Base-by-base conservation (phyloP, 805 yeast genomes). In the Saccharomyces paradoxus region DNA sequence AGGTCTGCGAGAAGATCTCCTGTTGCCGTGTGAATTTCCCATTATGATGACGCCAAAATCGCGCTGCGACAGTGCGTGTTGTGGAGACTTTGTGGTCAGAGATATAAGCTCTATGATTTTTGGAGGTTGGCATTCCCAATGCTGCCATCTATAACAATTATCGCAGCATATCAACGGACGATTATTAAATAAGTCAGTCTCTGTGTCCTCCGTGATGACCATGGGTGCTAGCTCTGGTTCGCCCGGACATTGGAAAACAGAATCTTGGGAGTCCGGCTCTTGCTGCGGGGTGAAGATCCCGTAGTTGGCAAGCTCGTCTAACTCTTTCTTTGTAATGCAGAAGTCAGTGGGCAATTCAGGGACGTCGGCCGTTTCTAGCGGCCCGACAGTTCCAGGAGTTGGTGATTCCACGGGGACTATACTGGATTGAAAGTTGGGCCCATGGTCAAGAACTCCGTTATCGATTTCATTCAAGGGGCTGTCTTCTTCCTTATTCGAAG, bases 131-230 rank as follows among this genome's bases (percentile, higher is more conserved):
- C 67, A 65, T 32, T 66, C 66, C 69, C 69, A 66, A 55, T 65
- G 70, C 50, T 66, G 67, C 74, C 74, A 70, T 51, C 59, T 61
- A 27, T 60, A 58, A 54, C 73, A 69, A 27, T 51, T 29, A 32
- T 68, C 71, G 60, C 74, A 70, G 55, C 71, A 66, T 5, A 70
- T 53, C 17, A 70, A 57, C 8, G 65, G 63, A 27, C 55, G 55
- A 22, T 55, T 54, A 21, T 61, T 56, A 4, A 61, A 55, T n/a
- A 57, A 30, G 4, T 57, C 53, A 8, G 54, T 28, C 37, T 53
- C 50, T 9, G 51, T 46, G n/a, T 61, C 60, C 41, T 58, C 61
- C 12, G 52, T 55, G 30, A 53, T 49, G 10, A 50, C 29, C 4
- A 55, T 26, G 3, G 48, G 41, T 14, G 48, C 52, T 26, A 50